Evolutionary conservation across 2,329 filamentous ascomycete genomes (phyloP), one percentile per base, ranked within the genome.

Genomic region (Xylaria digitata): DNA sequence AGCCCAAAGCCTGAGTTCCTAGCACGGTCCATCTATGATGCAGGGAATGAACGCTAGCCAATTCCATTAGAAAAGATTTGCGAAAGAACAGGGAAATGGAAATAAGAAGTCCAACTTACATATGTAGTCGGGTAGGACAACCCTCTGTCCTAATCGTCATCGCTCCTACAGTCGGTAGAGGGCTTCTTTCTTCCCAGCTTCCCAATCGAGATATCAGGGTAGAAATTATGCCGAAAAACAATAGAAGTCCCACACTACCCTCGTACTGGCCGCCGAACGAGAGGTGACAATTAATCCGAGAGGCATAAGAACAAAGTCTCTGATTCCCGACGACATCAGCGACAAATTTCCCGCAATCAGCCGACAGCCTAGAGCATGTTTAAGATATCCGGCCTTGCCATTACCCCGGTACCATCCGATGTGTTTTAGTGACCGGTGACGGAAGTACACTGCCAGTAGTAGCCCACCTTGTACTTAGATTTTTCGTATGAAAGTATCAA

Each of bases 391-490:
- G 21, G n/a, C 9, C 46, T 57, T 37, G 8, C 43, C 46, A 63
- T 32, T 9, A n/a, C 37, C 52, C 23, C 61, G 61, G 53, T 43
- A 55, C 52, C 40, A 34, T 58, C 61, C 61, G 61, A 63, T n/a
- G 15, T 46, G 37, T 30, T 52, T 32, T 37, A 46, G 46, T 15
- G 46, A 57, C 53, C 17, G 34, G n/a, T 8, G 19, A 58, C 26
- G 11, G 32, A 19, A 59, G 32, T 30, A 42, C 30, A 26, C 26
- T 26, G 26, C 5, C 19, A 21, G 26, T 42, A 13, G 21, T 26
- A 30, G n/a, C n/a, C 6, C 26, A 5, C 4, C 9, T 8, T 23
- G 0, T 53, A 21, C 45, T 26, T 26, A 26, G 26, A 5, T 2
- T 26, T 26, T 26, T 26, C 5, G 26, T 26, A 26, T 26, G 26